phyloP scores from a whole-genome alignment of 768 basidiomycete genomes.

The Gymnopilus junonius region DNA sequence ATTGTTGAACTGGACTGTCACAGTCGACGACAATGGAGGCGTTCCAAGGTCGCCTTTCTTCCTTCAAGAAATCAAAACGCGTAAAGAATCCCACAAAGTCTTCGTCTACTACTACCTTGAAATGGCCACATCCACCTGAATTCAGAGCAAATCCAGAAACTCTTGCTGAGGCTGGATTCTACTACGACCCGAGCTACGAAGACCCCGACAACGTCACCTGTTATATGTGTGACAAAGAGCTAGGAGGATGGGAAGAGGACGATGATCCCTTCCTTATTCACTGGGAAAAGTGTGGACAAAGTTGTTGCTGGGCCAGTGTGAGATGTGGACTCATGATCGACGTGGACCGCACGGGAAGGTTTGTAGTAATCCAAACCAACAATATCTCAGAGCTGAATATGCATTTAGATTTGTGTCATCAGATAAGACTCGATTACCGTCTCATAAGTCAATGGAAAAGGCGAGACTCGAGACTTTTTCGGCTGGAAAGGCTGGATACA shows the following conservation, averaged over 20 bases:
- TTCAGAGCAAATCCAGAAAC: constrained; percentile 73
- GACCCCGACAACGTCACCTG: constrained; percentile 81
- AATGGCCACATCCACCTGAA: constrained; percentile 77
- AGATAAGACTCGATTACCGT: constrained; percentile 67
- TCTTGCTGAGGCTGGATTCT: constrained; percentile 91
- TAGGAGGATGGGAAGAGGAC: constrained; percentile 82
- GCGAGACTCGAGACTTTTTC: constrained; percentile 72
- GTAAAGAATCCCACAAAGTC: constrained; percentile 59
- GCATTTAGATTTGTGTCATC: constrained; percentile 58
- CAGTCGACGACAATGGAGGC: constrained; percentile 50
- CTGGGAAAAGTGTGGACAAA: constrained; percentile 62
- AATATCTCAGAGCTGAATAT: not conserved
- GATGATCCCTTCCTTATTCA: constrained; percentile 92
- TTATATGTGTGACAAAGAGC: constrained; percentile 80
- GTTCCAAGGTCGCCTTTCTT: constrained; percentile 62
- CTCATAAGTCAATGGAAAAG: constrained; percentile 69
- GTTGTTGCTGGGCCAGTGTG: constrained; percentile 82
- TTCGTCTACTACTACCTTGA: constrained; percentile 50
- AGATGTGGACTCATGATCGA: constrained; percentile 72
- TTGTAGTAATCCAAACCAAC: constrained; percentile 23
- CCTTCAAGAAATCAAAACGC: constrained; percentile 68
- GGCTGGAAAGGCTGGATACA: constrained; percentile 67
- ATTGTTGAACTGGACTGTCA: constrained; percentile 13
- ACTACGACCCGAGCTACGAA: constrained; percentile 69
- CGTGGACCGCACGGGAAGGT: constrained; percentile 61